phyloP scores from a whole-genome alignment of 306 rosid genomes.

The Malus sylvestris region DNA sequence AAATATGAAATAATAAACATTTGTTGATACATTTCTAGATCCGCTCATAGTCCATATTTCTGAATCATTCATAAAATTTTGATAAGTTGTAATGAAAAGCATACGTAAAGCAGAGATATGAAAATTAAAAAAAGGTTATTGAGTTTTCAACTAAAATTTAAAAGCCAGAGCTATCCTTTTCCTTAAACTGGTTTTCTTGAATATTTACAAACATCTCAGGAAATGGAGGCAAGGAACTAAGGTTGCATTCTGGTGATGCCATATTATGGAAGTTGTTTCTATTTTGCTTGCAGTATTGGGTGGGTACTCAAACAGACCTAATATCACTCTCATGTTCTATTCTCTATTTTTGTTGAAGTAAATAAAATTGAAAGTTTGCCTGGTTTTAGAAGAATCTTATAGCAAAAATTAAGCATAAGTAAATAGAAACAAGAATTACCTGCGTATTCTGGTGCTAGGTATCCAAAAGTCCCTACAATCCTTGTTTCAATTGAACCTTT shows the following conservation, averaged over 20 bases:
- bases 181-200: neutral
- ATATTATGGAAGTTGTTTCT: neutral
- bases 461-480: constrained; percentile 88
- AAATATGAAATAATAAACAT: no score
- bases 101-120: neutral
- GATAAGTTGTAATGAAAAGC: neutral
- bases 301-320: neutral
- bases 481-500: constrained; percentile 86
- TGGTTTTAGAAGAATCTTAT: neutral
- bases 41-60: neutral
- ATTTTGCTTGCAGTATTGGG: neutral
- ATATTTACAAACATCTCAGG: no score
- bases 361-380: neutral
- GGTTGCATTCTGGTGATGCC: neutral
- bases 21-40: neutral
- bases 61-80: neutral
- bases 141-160: neutral
- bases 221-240: neutral
- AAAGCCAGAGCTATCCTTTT: neutral
- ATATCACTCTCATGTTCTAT: neutral
- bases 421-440: constrained; percentile 29
- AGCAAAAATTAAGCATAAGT: neutral
- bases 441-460: constrained; percentile 93
- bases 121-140: neutral
- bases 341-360: neutral